Evolutionary conservation across 179 eudicot genomes (phyloP).

Genomic region (Camellia oleifera): DNA sequence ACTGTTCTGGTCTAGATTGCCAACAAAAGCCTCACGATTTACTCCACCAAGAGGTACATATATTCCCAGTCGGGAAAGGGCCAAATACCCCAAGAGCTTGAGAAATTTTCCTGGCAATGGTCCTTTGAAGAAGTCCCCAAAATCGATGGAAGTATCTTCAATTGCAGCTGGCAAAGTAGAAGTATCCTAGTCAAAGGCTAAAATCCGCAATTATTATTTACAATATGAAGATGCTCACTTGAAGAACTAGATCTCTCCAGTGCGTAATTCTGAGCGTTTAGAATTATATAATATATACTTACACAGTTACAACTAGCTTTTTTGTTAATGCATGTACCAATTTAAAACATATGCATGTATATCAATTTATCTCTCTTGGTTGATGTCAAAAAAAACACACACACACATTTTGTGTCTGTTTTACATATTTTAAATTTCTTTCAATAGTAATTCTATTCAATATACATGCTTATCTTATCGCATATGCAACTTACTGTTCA

Average conservation of each 20-base stretch:
- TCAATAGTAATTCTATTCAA: too few relatives aligned
- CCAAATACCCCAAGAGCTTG: constrained; percentile 79
- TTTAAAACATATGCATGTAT: too few relatives aligned
- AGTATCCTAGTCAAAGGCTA: constrained; percentile 40
- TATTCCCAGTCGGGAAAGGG: constrained; percentile 89
- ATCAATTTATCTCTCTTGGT: too few relatives aligned
- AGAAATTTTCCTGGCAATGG: constrained; percentile 99
- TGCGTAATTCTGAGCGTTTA: too few relatives aligned
- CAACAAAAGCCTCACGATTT: constrained; percentile 88
- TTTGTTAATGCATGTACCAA: too few relatives aligned
- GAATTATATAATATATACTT: too few relatives aligned
- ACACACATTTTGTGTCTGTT: too few relatives aligned
- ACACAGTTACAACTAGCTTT: too few relatives aligned
- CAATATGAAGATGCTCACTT: background rate
- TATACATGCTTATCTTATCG: too few relatives aligned
- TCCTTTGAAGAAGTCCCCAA: constrained; percentile 98
- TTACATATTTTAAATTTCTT: too few relatives aligned
- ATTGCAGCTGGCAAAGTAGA: constrained; percentile 83
- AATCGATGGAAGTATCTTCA: constrained; percentile 93
- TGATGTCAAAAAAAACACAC: too few relatives aligned
- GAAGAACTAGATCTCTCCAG: background rate
- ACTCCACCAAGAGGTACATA: constrained; percentile 98
- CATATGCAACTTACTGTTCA: too few relatives aligned
- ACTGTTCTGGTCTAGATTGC: constrained; percentile 90
- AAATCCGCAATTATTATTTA: constrained; percentile 12